Conservation (phyloP, 768 basidiomycete genomes). For the Calocybe cyanea region DNA sequence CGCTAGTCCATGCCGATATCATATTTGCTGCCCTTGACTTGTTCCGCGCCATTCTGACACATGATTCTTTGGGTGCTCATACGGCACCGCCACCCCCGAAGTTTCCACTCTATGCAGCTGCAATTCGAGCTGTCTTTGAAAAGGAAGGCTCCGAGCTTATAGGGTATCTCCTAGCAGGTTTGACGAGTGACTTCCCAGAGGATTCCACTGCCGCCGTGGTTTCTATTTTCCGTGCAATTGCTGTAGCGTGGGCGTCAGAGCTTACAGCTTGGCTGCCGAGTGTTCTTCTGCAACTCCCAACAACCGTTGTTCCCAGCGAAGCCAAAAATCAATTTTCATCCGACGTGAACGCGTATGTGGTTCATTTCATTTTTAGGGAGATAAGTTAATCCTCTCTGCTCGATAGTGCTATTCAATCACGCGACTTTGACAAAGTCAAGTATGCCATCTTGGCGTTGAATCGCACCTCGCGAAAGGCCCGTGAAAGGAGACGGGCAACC, state of each 20-base stretch:
- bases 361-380: not conserved
- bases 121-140: constrained; percentile 58
- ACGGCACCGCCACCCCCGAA: constrained; percentile 47
- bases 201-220: constrained; percentile 73
- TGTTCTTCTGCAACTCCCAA: constrained; percentile 68
- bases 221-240: constrained; percentile 70
- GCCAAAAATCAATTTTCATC: constrained; percentile 70
- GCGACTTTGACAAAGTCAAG: constrained; percentile 79
- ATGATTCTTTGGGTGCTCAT: constrained; percentile 60
- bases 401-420: constrained; percentile 57
- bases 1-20: constrained; percentile 78
- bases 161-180: constrained; percentile 65
- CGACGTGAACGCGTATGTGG: constrained; percentile 70
- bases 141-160: constrained; percentile 74
- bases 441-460: constrained; percentile 69
- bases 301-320: constrained; percentile 52
- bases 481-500: constrained; percentile 53
- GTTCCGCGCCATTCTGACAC: constrained; percentile 69
- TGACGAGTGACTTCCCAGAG: constrained; percentile 86
- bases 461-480: constrained; percentile 69
- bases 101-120: constrained; percentile 55
- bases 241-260: constrained; percentile 63
- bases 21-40: constrained; percentile 81
- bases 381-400: not conserved
- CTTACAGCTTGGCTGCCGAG: constrained; percentile 70